Evolutionary conservation across 768 basidiomycete genomes (phyloP).

Genomic region (Tulasnella sp.): DNA sequence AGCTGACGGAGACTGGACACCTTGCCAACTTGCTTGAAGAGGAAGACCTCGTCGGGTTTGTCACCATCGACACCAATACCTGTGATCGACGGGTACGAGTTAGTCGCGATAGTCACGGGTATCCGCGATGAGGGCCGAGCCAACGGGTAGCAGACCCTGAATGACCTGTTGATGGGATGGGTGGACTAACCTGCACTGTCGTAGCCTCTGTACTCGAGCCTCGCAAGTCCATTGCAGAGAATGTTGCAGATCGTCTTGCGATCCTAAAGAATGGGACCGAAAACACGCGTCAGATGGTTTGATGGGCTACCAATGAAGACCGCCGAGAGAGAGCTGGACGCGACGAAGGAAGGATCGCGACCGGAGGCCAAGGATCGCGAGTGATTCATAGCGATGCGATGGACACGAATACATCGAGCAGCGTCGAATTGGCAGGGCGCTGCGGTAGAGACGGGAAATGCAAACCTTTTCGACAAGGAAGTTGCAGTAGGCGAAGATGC

Average conservation of each 20-base stretch:
- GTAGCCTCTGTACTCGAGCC: constrained; percentile 97
- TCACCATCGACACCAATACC: constrained; percentile 88
- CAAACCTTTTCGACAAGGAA: constrained; percentile 88
- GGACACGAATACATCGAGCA: background rate
- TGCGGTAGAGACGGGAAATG: constrained; percentile 11
- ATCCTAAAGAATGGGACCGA: constrained; percentile 36
- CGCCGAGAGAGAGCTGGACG: background rate
- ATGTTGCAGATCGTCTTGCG: constrained; percentile 88
- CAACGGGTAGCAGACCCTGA: background rate
- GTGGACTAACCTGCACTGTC: constrained; percentile 57
- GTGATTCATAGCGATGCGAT: background rate
- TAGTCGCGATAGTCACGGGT: background rate
- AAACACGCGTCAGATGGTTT: constrained; percentile 11
- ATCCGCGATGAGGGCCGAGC: background rate
- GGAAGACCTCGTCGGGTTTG: constrained; percentile 57
- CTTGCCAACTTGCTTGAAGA: constrained; percentile 98
- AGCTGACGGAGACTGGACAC: constrained; percentile 86
- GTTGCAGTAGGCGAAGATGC: constrained; percentile 95
- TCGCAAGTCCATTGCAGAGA: constrained; percentile 78
- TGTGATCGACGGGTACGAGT: background rate
- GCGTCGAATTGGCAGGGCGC: background rate
- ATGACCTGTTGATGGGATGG: background rate
- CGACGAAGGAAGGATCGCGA: background rate
- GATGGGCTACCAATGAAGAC: background rate
- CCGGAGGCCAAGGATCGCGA: background rate